Conservation (phyloP, 805 yeast genomes). For the Zygosaccharomyces lentus region DNA sequence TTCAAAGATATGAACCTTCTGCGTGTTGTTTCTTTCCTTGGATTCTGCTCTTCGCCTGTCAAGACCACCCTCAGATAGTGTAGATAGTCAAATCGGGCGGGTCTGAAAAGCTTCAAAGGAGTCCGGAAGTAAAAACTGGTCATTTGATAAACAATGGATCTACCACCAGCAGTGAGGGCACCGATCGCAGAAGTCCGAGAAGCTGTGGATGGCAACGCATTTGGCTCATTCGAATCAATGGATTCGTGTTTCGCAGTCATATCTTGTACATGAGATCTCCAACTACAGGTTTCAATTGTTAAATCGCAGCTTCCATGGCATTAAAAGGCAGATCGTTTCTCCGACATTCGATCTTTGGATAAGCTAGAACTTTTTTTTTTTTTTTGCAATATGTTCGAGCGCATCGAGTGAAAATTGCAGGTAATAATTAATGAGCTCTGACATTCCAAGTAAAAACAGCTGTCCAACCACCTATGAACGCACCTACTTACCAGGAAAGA, state of each 20-base stretch:
- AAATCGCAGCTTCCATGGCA: not conserved
- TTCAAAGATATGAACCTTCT: constrained; percentile 8
- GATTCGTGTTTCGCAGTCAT: constrained; percentile 6
- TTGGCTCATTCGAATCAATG: not conserved
- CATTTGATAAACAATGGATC: constrained; percentile 77
- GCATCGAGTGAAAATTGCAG: constrained; percentile 3
- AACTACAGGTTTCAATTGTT: not conserved
- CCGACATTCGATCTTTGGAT: not conserved
- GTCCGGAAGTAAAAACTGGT: constrained; percentile 76
- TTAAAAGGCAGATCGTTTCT: not conserved
- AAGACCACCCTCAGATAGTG: constrained; percentile 58
- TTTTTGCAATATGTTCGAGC: constrained; percentile 1
- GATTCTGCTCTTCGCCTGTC: constrained; percentile 18
- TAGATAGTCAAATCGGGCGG: constrained; percentile 83
- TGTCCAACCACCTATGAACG: constrained; percentile 20
- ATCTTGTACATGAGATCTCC: not conserved
- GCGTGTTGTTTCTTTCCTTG: not conserved
- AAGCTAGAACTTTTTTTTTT: not conserved
- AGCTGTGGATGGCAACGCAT: constrained; percentile 4
- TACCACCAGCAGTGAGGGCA: constrained; percentile 76
- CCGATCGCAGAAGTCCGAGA: constrained; percentile 52
- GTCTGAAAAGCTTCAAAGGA: constrained; percentile 79
- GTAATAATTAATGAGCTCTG: not conserved
- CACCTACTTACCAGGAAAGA: constrained; percentile 56
- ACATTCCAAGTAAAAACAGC: not conserved